Evolutionary conservation across 257 asterid genomes (phyloP), one percentile per base, ranked within the genome.

Genomic region (Fraxinus americana): DNA sequence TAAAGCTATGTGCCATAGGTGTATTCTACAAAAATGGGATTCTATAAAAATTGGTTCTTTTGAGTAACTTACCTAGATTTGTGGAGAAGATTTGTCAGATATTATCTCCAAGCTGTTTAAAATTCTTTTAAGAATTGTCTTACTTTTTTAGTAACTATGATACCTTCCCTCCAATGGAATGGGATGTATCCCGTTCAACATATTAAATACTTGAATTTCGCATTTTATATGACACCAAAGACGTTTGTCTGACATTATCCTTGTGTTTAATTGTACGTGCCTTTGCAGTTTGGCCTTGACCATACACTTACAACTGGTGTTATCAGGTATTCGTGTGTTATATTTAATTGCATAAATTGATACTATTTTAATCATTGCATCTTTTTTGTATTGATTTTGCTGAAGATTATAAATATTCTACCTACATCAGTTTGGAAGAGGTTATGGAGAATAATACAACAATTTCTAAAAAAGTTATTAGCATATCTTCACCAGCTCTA

Each of bases 291-390:
- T 90, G 99, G 99, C 79, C 98, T 96, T 82, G 98, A 96, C 82
- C 99, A 96, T 79, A 93, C 99, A 4, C 98, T 96, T 74, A 96
- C 99, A 68, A 96, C 99, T 54, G 99, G 99, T 77, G 99, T 96
- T 77, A 96, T 96, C 91, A 96, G 99, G 99, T 96, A 87, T 57
- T 19, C 63, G 41, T n/a, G 14, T 54, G 65, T 79, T 57, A 50
- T 61, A 70, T 78, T 74, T 72, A n/a, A 25, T 73, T 76, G 79
- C 76, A 9, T 10, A 67, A 32, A 59, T 45, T 57, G 65, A 74
- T 48, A 71, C 29, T 12, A 9, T 71, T 17, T 39, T 11, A 50
- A 63, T 23, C 14, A 65, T 74, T 45, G 36, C 36, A 23, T 36
- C 69, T 35, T 50, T 27, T 67, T 29, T 36, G 65, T 77, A 57